Evolutionary conservation across 176 grass and related monocot genomes (phyloP).

Genomic region (Ensete ventricosum): DNA sequence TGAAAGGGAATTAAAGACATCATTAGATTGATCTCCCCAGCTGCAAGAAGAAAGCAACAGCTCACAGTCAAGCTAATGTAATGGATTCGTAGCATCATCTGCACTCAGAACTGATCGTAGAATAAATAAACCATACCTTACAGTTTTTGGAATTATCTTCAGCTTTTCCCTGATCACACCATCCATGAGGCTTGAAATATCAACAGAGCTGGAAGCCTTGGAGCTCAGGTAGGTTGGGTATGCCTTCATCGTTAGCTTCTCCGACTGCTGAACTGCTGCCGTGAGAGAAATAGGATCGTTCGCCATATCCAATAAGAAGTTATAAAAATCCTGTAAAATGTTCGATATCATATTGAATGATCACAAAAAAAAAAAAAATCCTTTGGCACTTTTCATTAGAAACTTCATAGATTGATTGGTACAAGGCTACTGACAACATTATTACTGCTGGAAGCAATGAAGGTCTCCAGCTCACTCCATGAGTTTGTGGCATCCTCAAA

Average conservation of each 20-base stretch:
- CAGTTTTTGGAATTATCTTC: constrained; percentile 54
- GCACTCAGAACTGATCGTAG: background rate
- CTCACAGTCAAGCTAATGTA: background rate
- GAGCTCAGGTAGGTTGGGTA: constrained; percentile 45
- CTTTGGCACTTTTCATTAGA: background rate
- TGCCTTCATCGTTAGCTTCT: constrained; percentile 11
- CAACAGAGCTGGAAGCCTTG: constrained; percentile 30
- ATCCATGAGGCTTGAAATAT: constrained; percentile 44
- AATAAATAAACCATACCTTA: constrained; percentile 19
- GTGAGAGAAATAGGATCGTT: constrained; percentile 40
- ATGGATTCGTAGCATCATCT: background rate
- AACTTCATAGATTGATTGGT: background rate
- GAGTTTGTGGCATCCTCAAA: constrained; percentile 16
- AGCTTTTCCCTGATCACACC: constrained; percentile 62
- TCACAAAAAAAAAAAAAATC: too few species aligned
- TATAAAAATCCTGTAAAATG: constrained; percentile 61
- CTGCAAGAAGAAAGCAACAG: constrained; percentile 24
- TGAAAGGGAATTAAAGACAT: constrained; percentile 39
- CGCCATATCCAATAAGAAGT: constrained; percentile 61
- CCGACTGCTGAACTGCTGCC: background rate
- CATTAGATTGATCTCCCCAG: constrained; percentile 23
- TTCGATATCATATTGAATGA: background rate
- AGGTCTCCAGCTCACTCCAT: constrained; percentile 31
- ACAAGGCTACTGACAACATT: constrained; percentile 34
- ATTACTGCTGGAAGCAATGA: constrained; percentile 41